phyloP scores from a whole-genome alignment of 176 grass and related monocot species.

The Bolboschoenus planiculmis region DNA sequence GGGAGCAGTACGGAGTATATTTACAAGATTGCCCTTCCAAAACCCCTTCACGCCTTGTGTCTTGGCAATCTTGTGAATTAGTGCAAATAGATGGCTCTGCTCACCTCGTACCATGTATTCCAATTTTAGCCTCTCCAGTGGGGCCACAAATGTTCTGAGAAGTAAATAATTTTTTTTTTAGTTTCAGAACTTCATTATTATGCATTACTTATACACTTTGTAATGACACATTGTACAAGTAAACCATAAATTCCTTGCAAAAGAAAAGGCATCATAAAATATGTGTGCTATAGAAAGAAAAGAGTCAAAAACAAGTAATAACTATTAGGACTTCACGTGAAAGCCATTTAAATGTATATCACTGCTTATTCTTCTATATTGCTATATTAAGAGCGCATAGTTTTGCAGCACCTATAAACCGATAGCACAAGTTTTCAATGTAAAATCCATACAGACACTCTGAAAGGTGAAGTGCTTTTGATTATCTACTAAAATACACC shows the following conservation, averaged over 20 bases:
- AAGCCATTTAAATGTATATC: background rate
- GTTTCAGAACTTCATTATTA: background rate
- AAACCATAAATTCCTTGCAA: background rate
- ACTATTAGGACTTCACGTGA: background rate
- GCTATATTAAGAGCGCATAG: background rate
- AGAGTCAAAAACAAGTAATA: background rate
- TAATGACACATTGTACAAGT: background rate
- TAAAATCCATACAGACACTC: background rate
- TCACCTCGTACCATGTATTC: conserved; percentile 96
- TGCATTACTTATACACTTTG: background rate
- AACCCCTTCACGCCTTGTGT: conserved; percentile 89
- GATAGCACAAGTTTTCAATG: background rate
- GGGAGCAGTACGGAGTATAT: conserved; percentile 94
- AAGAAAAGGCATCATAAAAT: background rate
- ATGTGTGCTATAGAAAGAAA: background rate
- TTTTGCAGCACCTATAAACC: background rate
- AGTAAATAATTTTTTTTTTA: conserved; percentile 16
- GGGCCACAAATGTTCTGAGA: conserved; percentile 91
- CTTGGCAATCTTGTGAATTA: conserved; percentile 67
- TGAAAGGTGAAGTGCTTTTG: background rate
- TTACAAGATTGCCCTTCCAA: conserved; percentile 95
- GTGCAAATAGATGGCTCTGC: conserved; percentile 76
- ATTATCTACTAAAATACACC: background rate
- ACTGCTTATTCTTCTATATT: background rate
- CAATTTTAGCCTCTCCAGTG: conserved; percentile 92